Evolutionary conservation across 768 basidiomycete genomes (phyloP).

Genomic region (Xerocomellus intermedius): DNA sequence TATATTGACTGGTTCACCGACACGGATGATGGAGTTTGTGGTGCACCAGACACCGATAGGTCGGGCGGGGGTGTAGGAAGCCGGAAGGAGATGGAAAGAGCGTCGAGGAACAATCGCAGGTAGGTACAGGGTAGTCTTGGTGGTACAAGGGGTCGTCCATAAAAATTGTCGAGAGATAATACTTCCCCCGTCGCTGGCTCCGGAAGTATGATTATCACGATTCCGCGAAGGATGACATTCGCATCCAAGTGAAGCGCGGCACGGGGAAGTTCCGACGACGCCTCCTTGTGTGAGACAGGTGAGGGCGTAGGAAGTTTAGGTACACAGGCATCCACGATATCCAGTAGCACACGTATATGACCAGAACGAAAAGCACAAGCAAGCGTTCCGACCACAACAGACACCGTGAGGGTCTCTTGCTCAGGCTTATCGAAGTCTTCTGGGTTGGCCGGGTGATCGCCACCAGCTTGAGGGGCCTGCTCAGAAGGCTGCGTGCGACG

Average conservation of each 20-base stretch:
- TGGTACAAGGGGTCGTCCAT: slow-evolving; percentile 58
- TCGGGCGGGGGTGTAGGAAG: slow-evolving; percentile 7
- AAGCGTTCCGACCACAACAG: slow-evolving; percentile 48
- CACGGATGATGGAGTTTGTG: neutral
- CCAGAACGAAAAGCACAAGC: slow-evolving; percentile 55
- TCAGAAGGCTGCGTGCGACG: slow-evolving; percentile 14
- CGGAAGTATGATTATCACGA: slow-evolving; percentile 49
- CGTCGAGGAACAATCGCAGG: slow-evolving; percentile 52
- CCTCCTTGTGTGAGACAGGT: slow-evolving; percentile 10
- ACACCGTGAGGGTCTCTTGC: slow-evolving; percentile 39
- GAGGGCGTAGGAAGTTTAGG: slow-evolving; percentile 21
- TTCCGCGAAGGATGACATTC: slow-evolving; percentile 39
- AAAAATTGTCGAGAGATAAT: slow-evolving; percentile 41
- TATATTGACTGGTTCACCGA: slow-evolving; percentile 4
- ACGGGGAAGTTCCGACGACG: slow-evolving; percentile 17
- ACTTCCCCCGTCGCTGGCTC: slow-evolving; percentile 11
- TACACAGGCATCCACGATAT: slow-evolving; percentile 37
- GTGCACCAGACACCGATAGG: neutral
- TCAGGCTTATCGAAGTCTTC: slow-evolving; percentile 10
- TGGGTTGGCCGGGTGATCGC: slow-evolving; percentile 3
- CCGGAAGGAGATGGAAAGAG: slow-evolving; percentile 19
- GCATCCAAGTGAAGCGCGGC: slow-evolving; percentile 34
- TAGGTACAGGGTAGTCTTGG: slow-evolving; percentile 50
- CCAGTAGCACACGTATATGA: slow-evolving; percentile 52
- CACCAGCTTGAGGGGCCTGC: neutral